Base-by-base conservation (phyloP, 2,329 filamentous ascomycete genomes). In the Orbilia brochopaga region DNA sequence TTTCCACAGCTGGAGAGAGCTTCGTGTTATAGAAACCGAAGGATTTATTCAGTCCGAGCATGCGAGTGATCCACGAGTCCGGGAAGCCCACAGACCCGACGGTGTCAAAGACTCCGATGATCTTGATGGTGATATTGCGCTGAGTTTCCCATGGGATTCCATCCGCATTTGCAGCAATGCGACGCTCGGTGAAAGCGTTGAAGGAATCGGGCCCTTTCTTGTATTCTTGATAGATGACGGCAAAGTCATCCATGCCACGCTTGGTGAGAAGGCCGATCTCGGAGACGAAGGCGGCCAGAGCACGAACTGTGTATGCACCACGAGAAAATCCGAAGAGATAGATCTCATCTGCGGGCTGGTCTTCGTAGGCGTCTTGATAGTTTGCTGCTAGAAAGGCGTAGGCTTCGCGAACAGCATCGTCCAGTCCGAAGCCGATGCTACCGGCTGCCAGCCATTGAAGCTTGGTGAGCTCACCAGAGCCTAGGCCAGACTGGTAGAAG, bases 191-290 rank as follows among this genome's bases (percentile, higher is more conserved):
- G 32, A 67, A 73, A 1, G 56, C 63, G 13, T 42, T 7, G 53
- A 73, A 73, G 2, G 62, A 61, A 3, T 73, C 69, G 0, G 62
- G 69, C 0, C 69, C 70, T 44, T 73, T 69, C 24, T 73, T 73
- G 58, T 76, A 76, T 54, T 85, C 84, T 72, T 83, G 83, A 78
- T 85, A 86, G 64, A 86, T 81, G 17, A 82, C 81, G 51, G 83
- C 84, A 75, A 86, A 86, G 76, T 81, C 80, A 21, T 85, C 82
- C 76, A 85, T 82, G 21, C 84, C 84, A 17, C 83, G 80, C 13
- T 73, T 81, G 7, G 61, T 73, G 42, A 73, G 54, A 2, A 73
- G 63, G 19, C 69, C 69, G 52, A 73, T 66, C 51, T 66, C 63
- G 17, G 62, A 67, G 5, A 73, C 58, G 30, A 73, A 73, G 1